These are phyloP conservation scores for Pythium vanterpoolii DNA, from an alignment of 352 stramenopile species.

Conservation along the genomic window DNA sequence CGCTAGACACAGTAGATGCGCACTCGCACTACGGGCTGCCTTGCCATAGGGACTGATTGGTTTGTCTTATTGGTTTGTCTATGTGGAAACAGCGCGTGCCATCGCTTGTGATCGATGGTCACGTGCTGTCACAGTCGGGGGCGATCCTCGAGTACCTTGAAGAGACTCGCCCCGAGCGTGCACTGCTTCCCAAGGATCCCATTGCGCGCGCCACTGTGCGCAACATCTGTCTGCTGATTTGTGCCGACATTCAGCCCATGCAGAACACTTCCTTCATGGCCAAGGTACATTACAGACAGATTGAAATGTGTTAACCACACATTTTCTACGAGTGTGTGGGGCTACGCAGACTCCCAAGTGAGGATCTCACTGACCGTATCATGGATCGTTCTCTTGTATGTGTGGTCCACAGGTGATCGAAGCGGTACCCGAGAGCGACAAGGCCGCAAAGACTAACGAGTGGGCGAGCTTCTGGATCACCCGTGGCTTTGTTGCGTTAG, in stretches of 20 bases:
- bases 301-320: background rate
- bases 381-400: background rate
- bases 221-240: conserved; percentile 90
- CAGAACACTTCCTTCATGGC: conserved; percentile 85
- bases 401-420: conserved; percentile 21
- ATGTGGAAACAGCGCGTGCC: conserved; percentile 50
- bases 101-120: conserved; percentile 73
- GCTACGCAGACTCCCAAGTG: background rate
- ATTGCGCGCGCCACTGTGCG: conserved; percentile 69
- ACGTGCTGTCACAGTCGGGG: conserved; percentile 74
- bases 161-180: conserved; percentile 60
- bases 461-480: conserved; percentile 76
- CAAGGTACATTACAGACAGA: conserved; percentile 31
- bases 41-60: background rate
- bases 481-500: conserved; percentile 82
- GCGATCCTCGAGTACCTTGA: conserved; percentile 95
- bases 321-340: background rate
- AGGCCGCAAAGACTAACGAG: conserved; percentile 37
- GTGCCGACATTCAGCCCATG: conserved; percentile 89
- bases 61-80: conserved; percentile 22
- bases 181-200: conserved; percentile 71
- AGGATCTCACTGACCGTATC: background rate
- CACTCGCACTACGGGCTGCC: too few species aligned
- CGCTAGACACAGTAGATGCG: too few species aligned
- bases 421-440: conserved; percentile 47